phyloP scores from a whole-genome alignment of 176 grass and related monocot genomes.

The Puccinellia tenuiflora region DNA sequence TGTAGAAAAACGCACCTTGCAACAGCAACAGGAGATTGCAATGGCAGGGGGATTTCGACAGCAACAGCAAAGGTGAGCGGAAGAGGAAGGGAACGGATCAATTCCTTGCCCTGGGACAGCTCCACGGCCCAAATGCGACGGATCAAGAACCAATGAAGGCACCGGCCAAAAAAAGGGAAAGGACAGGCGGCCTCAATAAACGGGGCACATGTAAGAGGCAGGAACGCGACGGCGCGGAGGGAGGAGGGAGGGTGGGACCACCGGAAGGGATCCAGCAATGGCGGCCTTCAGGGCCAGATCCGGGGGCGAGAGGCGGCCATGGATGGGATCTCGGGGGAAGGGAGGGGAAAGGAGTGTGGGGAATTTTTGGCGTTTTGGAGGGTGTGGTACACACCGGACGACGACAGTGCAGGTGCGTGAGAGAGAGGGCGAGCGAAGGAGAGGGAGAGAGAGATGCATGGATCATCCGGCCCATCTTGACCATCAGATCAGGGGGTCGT shows the following conservation, averaged over 20 bases:
- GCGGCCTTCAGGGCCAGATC: conserved; percentile 45
- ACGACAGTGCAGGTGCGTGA: conserved; percentile 6
- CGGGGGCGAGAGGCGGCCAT: conserved; percentile 38
- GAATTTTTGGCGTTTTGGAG: conserved; percentile 31
- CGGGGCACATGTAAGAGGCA: not conserved
- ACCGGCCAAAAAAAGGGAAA: not conserved
- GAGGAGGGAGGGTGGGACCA: not conserved
- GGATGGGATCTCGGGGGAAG: conserved; percentile 46
- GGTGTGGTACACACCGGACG: conserved; percentile 15
- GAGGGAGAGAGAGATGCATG: not conserved
- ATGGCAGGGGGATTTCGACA: conserved; percentile 9
- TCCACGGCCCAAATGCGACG: conserved; percentile 12
- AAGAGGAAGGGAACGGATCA: not conserved
- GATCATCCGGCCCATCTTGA: not conserved
- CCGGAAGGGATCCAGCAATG: conserved; percentile 35
- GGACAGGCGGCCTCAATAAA: not conserved
- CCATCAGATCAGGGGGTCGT: not conserved
- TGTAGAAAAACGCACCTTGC: not conserved
- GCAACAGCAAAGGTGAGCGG: not conserved
- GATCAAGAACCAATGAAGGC: conserved; percentile 28
- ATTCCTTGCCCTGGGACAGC: not conserved
- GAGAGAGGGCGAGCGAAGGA: not conserved
- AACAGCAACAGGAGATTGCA: conserved; percentile 10
- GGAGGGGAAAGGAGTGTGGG: conserved; percentile 20
- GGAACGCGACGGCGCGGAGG: not conserved